Conservation (phyloP, 805 yeast genomes). For the Priceomyces melissophilus region DNA sequence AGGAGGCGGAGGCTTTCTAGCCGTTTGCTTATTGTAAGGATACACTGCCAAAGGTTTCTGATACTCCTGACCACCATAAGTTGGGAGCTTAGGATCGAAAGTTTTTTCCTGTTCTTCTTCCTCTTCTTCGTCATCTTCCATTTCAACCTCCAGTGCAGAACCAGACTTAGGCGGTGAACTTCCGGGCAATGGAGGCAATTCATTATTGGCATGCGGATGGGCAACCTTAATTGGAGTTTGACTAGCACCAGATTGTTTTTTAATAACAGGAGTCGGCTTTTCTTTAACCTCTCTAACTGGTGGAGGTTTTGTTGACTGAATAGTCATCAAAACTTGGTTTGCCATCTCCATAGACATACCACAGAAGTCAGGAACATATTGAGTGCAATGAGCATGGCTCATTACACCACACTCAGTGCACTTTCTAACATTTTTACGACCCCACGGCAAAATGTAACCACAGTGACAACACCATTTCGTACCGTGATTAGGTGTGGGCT, state of each 20-base stretch:
- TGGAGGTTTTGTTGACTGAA: conserved; percentile 58
- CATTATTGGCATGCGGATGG: conserved; percentile 2
- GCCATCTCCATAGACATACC: conserved; percentile 99
- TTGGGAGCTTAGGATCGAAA: conserved; percentile 24
- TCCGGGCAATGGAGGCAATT: conserved; percentile 1
- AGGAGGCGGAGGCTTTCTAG: conserved; percentile 20
- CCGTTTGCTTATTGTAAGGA: conserved; percentile 17
- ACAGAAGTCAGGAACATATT: conserved; percentile 95
- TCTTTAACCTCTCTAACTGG: conserved; percentile 9
- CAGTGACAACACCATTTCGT: conserved; percentile 99
- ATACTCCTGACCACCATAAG: conserved; percentile 21
- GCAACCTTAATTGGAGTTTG: conserved; percentile 4
- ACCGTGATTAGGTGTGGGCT: conserved; percentile 86
- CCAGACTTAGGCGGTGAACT: neutral
- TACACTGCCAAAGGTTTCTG: conserved; percentile 25
- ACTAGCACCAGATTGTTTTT: neutral
- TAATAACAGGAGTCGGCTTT: conserved; percentile 1
- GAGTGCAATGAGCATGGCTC: conserved; percentile 92
- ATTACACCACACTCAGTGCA: conserved; percentile 92
- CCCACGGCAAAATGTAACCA: conserved; percentile 95
- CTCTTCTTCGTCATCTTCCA: conserved; percentile 3
- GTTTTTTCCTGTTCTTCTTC: conserved; percentile 5
- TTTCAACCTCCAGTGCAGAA: conserved; percentile 1
- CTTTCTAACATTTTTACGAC: conserved; percentile 85
- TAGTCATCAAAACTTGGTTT: conserved; percentile 78